Base-by-base conservation (phyloP, 2,329 filamentous ascomycete genomes). In the Fusarium buharicum region DNA sequence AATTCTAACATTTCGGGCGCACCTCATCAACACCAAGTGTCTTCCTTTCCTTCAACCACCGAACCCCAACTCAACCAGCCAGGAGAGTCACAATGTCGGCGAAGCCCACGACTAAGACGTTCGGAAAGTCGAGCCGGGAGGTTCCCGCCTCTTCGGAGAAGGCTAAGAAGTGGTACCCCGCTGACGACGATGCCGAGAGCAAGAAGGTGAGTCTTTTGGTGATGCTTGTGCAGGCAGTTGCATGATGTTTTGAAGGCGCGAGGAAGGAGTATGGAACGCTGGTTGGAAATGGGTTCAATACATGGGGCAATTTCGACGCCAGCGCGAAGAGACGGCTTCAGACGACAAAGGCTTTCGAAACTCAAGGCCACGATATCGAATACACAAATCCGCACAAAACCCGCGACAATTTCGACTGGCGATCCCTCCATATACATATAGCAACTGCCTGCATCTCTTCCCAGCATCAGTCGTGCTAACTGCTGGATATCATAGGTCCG, bases 141-240 rank as follows among this genome's bases (percentile, higher is more conserved):
- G 90, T 97, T 81, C 93, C 91, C 81, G 88, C 91, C 82, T 81
- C 86, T 82, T 85, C 86, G 78, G 88, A 97, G 83, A 96, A 96
- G 91, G 94, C 94, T 77, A 89, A 91, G 87, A 98, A 97, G 86
- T 99, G 94, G 92, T 99, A 99, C 86, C 92, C 93, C 81, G 91
- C 92, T 79, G 91, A 96, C 82, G 94, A 97, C 82, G 91, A 94
- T 78, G 79, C 86, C 79, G 84, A 90, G 83, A 87, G 88, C 77
- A 96, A 93, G 89, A 94, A 96, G 91, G 95, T 99, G 88, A 87
- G 93, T 91, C 76, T 55, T 68, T 18, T 56, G 59, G 50, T 62
- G 59, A 70, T 69, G 62, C 55, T 48, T 61, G 40, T 36, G 54
- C 58, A 54, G 52, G 45, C 67, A 49, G 55, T 50, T 59, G 45